phyloP scores from a whole-genome alignment of 331 rosid genomes.

The Erythrophleum ivorense region DNA sequence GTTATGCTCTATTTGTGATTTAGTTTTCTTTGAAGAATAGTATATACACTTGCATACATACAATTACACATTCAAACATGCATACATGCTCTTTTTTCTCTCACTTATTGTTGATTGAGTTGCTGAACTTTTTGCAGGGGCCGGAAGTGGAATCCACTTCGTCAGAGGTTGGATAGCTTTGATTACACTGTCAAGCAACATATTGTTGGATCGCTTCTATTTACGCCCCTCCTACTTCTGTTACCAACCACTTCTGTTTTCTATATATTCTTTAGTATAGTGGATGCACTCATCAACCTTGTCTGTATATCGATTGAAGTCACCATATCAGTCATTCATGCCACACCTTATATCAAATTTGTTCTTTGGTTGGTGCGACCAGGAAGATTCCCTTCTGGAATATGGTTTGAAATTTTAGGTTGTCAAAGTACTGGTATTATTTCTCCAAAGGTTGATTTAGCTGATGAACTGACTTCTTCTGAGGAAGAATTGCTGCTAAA shows the following conservation, averaged over 20 bases:
- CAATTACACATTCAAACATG: background rate
- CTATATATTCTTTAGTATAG: constrained; percentile 84
- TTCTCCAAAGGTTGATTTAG: constrained; percentile 35
- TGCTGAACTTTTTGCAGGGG: constrained; percentile 70
- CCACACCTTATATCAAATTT: constrained; percentile 78
- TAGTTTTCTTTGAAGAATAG: constrained; percentile 31
- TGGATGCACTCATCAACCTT: constrained; percentile 71
- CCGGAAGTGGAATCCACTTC: constrained; percentile 95
- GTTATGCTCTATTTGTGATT: constrained; percentile 22
- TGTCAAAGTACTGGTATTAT: constrained; percentile 48
- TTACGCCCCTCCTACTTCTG: constrained; percentile 80
- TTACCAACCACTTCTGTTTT: constrained; percentile 90
- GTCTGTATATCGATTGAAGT: constrained; percentile 68
- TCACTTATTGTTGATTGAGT: constrained; percentile 32
- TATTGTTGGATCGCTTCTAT: constrained; percentile 85
- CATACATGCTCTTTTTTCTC: constrained; percentile 4
- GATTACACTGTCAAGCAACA: constrained; percentile 92
- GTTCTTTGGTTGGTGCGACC: constrained; percentile 72
- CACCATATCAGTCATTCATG: constrained; percentile 75
- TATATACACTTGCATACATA: constrained; percentile 11
- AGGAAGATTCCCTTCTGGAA: constrained; percentile 83
- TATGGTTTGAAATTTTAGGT: constrained; percentile 79
- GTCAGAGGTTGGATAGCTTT: constrained; percentile 88
- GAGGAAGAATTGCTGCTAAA: constrained; percentile 44
- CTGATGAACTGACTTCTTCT: constrained; percentile 41